Percentiles rank a stretch among this genome's conserved stretches.
Evolutionary conservation across 306 rosid genomes (phyloP).

Genomic region (Benincasa hispida): DNA sequence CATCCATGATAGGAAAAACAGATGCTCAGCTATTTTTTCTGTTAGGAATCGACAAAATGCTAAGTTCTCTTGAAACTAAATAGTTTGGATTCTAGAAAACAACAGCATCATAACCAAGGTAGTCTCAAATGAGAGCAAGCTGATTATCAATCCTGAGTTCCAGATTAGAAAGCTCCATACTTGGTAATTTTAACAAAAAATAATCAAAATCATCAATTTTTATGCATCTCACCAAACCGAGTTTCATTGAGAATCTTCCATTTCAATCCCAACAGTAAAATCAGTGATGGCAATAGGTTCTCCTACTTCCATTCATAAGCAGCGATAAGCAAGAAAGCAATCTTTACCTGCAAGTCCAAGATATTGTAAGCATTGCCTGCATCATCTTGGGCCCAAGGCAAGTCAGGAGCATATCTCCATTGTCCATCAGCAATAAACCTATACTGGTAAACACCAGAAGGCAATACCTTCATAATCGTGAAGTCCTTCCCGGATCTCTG

Average conservation of each 20-base stretch:
- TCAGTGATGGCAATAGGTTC: background rate
- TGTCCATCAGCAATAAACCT: conserved; percentile 88
- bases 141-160: background rate
- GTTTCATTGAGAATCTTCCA: background rate
- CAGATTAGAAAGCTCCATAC: background rate
- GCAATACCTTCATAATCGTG: conserved; percentile 79
- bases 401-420: conserved; percentile 73
- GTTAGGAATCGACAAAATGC: background rate
- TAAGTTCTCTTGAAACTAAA: background rate
- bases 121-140: background rate
- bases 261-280: background rate
- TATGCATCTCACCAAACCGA: background rate
- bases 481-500: conserved; percentile 98
- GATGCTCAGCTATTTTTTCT: background rate
- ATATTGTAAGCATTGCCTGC: conserved; percentile 64
- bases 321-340: background rate
- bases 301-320: background rate
- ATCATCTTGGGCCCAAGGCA: conserved; percentile 72
- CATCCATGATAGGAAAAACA: background rate
- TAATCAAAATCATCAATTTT: background rate
- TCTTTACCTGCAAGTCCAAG: conserved; percentile 73
- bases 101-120: background rate
- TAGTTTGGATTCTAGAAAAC: background rate
- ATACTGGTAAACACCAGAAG: conserved; percentile 98
- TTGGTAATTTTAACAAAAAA: background rate